Base-by-base conservation (phyloP, 306 rosid species). In the Pachyrhizus erosus region DNA sequence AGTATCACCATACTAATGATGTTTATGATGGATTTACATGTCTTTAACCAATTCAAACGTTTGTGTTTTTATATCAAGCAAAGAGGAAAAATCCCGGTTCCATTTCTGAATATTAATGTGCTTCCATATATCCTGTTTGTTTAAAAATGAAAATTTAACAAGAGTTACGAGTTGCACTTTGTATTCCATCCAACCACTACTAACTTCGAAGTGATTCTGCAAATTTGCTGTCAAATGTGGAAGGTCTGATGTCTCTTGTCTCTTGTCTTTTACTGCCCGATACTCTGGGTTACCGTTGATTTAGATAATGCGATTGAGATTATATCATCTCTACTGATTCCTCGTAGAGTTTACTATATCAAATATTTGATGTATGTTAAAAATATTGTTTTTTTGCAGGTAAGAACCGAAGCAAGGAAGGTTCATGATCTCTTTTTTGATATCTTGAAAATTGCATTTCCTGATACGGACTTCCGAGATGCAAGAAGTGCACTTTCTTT, bases 371-470 rank as follows among this genome's bases (percentile, higher is more conserved):
- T 74, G 67, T n/a, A 33, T 33, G 9, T 76, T 57, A 9, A 64
- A 21, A 52, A 11, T 83, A 73, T 71, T 45, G 48, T 13, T 72
- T 70, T 70, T 81, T 73, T 23, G 17, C 98, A 96, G 99, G 99
- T 96, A 73, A 85, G 98, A 86, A 80, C 90, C 6, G 99, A 96
- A 86, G 98, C 98, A 33, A 92, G 91, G 87, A 96, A 96, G 87
- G 99, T 96, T 58, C 99, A 96, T 31, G 98, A 96, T 86, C 93
- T 96, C 75, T 96, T 93, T 84, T 96, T 96, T 48, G 99, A 96
- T 81, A 93, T 96, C 82, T 83, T 93, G 91, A 96, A 92, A 87
- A 91, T 90, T 82, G 93, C 97, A 34, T 96, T 96, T 92, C 97
- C 97, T 1, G 98, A 96, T 75, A 88, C 90, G 9, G 98, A 96